A percentile compares a stretch with the other conserved stretches of the same genome.
These are phyloP conservation scores for Puccinia novopanici DNA, from an alignment of 1,284 basidiomycete genomes.

Conservation along the genomic window DNA sequence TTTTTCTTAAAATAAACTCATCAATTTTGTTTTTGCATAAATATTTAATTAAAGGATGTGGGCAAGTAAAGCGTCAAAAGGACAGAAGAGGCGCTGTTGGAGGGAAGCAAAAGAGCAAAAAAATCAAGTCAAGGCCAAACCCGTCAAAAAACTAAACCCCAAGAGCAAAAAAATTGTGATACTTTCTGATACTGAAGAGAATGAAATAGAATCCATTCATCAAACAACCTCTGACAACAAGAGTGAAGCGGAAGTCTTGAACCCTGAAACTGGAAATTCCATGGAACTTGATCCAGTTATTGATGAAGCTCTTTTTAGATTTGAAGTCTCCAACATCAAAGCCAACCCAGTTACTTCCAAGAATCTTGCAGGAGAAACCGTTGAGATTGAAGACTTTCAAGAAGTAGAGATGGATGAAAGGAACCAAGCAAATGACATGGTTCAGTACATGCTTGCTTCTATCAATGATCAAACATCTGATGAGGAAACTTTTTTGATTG, in stretches of 20 bases:
- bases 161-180: too few species aligned
- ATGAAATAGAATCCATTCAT: too few species aligned
- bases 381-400: conserved; percentile 4
- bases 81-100: background rate
- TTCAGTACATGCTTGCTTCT: background rate
- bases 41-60: background rate
- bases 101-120: background rate
- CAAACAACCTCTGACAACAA: too few species aligned
- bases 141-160: background rate
- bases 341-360: too few species aligned
- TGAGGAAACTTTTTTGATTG: background rate
- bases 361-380: too few species aligned
- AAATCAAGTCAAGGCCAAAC: background rate
- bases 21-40: too few species aligned
- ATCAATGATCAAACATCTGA: conserved; percentile 2
- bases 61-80: background rate
- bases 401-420: background rate
- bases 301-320: too few species aligned
- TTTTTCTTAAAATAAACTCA: background rate
- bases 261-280: too few species aligned
- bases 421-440: conserved; percentile 3
- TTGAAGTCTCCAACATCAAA: too few species aligned
- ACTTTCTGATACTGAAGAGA: too few species aligned
- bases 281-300: too few species aligned
- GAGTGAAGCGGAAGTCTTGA: too few species aligned